Base-by-base conservation (phyloP, 2,329 filamentous ascomycete genomes). In the Anthostomella pinea region DNA sequence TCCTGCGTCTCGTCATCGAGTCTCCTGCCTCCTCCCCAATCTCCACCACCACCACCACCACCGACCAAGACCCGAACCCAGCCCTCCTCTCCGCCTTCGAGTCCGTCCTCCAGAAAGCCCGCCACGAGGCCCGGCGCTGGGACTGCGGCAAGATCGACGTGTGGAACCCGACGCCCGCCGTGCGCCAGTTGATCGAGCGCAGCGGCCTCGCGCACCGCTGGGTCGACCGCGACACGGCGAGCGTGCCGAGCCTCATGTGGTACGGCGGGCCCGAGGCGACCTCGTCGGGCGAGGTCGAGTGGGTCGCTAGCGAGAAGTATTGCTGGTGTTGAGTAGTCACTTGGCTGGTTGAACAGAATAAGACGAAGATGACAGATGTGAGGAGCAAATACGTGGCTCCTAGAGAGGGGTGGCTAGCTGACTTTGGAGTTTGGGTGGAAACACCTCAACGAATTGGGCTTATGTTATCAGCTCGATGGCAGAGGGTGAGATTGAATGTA, bases 281-380 rank as follows among this genome's bases (percentile, higher is more conserved):
- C n/a, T n/a, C n/a, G n/a, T n/a, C 70, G 5, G 67, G 75, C 16
- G 66, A 75, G 19, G 63, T 87, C 5, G 78, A 85, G 32, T 91
- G 86, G 85, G 63, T 87, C 33, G 76, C 71, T 9, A 87, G 85
- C 53, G 84, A 90, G 63, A 89, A 87, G 65, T 89, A 77, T 63
- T 83, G 71, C 1, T 91, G 85, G 85, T 87, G 82, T 57, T 90
- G 58, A 67, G 47, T n/a, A n/a, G n/a, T n/a, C n/a, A n/a, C n/a
- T n/a, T n/a, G n/a, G n/a, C n/a, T n/a, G n/a, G n/a, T n/a, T n/a
- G n/a, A n/a, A n/a, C n/a, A n/a, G n/a, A n/a, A n/a, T n/a, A n/a
- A n/a, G n/a, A n/a, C n/a, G n/a, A n/a, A n/a, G n/a, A n/a, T n/a
- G n/a, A n/a, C n/a, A n/a, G n/a, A n/a, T n/a, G n/a, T n/a, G n/a